Evolutionary conservation across 768 basidiomycete genomes (phyloP).

Genomic region (Calvatia gigantea): DNA sequence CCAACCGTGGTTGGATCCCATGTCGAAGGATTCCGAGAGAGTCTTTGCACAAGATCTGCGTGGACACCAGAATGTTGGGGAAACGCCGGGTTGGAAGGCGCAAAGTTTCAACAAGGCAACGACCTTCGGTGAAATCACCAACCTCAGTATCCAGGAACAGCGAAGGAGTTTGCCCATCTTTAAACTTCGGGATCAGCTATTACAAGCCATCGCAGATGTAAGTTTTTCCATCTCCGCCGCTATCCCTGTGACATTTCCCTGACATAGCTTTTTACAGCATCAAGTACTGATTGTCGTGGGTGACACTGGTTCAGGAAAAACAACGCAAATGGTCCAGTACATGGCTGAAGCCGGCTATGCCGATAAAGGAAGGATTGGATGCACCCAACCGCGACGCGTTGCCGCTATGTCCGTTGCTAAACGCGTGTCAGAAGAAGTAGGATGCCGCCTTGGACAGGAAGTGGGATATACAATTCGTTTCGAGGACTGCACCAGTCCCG

Average conservation of each 20-base stretch:
- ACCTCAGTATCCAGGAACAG: slow-evolving; percentile 90
- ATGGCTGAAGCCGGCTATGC: slow-evolving; percentile 93
- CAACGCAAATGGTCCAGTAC: slow-evolving; percentile 99
- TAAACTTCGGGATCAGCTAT: slow-evolving; percentile 86
- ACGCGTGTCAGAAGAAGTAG: slow-evolving; percentile 97
- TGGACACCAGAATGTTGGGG: slow-evolving; percentile 77
- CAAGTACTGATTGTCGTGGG: slow-evolving; percentile 98
- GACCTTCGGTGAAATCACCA: slow-evolving; percentile 92
- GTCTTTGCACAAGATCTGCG: slow-evolving; percentile 93
- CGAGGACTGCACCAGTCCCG: slow-evolving; percentile 98
- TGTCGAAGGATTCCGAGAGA: slow-evolving; percentile 84
- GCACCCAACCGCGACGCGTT: slow-evolving; percentile 98
- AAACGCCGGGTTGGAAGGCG: slow-evolving; percentile 89
- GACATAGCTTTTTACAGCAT: slow-evolving; percentile 48
- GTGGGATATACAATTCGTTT: slow-evolving; percentile 99
- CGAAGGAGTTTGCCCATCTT: slow-evolving; percentile 89
- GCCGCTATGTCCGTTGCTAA: slow-evolving; percentile 99
- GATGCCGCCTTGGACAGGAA: slow-evolving; percentile 94
- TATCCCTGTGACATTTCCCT: slow-evolving; percentile 9
- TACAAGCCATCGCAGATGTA: slow-evolving; percentile 89
- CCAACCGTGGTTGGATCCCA: slow-evolving; percentile 97
- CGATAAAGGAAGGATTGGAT: slow-evolving; percentile 88
- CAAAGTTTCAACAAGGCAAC: slow-evolving; percentile 93
- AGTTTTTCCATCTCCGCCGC: slow-evolving; percentile 23
- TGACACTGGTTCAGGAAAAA: slow-evolving; percentile 98